phyloP scores from a whole-genome alignment of 2,329 filamentous ascomycete genomes.

The Fusarium sp. region DNA sequence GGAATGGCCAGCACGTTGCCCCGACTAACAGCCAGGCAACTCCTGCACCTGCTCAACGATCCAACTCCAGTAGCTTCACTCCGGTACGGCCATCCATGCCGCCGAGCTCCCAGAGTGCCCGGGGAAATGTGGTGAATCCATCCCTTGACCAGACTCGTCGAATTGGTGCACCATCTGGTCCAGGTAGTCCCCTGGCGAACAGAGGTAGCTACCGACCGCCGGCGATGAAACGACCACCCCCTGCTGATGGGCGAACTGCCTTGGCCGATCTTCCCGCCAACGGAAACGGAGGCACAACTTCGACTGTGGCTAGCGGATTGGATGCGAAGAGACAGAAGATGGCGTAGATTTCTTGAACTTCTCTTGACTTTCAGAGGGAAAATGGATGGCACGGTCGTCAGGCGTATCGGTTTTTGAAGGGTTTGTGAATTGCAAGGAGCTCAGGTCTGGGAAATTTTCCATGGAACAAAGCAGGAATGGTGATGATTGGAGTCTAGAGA shows the following conservation, averaged over 20 bases:
- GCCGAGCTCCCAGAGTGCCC: constrained; percentile 43
- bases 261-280: constrained; percentile 65
- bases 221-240: constrained; percentile 65
- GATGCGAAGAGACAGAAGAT: constrained; percentile 67
- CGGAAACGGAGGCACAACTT: constrained; percentile 40
- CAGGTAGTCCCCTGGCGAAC: constrained; percentile 68
- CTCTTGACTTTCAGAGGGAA: background rate
- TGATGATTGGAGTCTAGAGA: constrained; percentile 12
- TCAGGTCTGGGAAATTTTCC: constrained; percentile 34
- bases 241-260: constrained; percentile 55
- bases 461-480: constrained; percentile 16
- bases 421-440: constrained; percentile 34
- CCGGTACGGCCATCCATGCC: constrained; percentile 47
- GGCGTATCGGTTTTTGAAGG: constrained; percentile 31
- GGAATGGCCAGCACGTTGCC: constrained; percentile 64
- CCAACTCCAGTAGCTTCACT: constrained; percentile 46
- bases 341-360: constrained; percentile 41
- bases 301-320: constrained; percentile 42
- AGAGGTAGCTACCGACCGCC: constrained; percentile 68
- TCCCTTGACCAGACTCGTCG: constrained; percentile 65
- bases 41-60: constrained; percentile 29
- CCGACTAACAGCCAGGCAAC: constrained; percentile 50
- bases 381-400: constrained; percentile 15
- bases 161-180: constrained; percentile 67
- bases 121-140: constrained; percentile 62